phyloP scores from a whole-genome alignment of 2,329 filamentous ascomycete species.

The Chrysosporium queenslandicum region DNA sequence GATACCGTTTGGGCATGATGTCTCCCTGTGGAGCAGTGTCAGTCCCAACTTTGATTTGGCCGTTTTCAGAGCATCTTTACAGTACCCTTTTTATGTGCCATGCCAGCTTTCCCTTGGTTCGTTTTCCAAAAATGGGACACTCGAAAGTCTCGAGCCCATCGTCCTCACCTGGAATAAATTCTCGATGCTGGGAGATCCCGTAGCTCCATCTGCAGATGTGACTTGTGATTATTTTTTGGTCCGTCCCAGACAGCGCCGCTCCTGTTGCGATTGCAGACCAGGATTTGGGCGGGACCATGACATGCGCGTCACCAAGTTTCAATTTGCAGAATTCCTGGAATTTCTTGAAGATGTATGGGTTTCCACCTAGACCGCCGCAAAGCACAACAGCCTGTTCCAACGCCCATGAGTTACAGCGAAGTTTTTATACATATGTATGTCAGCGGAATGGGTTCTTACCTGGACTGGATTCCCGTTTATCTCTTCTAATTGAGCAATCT shows the following conservation, averaged over 20 bases:
- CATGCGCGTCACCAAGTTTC: slow-evolving; percentile 4
- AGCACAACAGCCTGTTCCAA: slow-evolving; percentile 8
- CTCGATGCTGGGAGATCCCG: slow-evolving; percentile 11
- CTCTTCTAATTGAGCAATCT: neutral
- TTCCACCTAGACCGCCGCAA: slow-evolving; percentile 12
- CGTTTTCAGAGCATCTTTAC: neutral
- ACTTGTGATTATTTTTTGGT: neutral
- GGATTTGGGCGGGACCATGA: slow-evolving; percentile 12
- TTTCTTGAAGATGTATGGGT: slow-evolving; percentile 13
- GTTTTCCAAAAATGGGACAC: slow-evolving; percentile 8
- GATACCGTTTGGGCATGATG: neutral
- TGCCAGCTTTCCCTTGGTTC: neutral
- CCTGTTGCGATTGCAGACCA: slow-evolving; percentile 18
- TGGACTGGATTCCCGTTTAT: slow-evolving; percentile 1
- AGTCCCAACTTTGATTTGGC: neutral
- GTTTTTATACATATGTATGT: neutral
- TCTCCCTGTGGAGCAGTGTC: slow-evolving; percentile 2
- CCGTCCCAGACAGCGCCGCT: slow-evolving; percentile 12
- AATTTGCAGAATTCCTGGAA: slow-evolving; percentile 15
- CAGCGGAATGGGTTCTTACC: slow-evolving; percentile 1
- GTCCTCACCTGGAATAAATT: slow-evolving; percentile 14
- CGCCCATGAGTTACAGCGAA: neutral
- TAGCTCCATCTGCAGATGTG: slow-evolving; percentile 13
- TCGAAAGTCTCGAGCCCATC: slow-evolving; percentile 12
- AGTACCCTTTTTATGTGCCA: slow-evolving; percentile 16